phyloP scores from a whole-genome alignment of 2,329 filamentous ascomycete genomes.

The Cadophora malorum region DNA sequence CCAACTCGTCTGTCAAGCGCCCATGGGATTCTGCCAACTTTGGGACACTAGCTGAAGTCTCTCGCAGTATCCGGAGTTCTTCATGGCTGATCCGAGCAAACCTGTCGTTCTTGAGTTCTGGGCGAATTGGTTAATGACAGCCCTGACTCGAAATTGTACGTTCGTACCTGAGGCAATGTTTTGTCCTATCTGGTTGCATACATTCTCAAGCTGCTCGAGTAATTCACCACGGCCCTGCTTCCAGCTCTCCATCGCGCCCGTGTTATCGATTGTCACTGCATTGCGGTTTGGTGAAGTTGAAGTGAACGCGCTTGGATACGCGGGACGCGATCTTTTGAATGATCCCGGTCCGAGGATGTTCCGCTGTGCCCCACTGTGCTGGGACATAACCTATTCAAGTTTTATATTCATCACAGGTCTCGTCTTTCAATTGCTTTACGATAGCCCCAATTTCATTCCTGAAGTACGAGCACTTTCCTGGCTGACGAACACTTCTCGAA shows the following conservation, averaged over 20 bases:
- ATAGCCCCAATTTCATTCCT: too few relatives aligned
- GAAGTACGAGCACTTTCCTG: too few relatives aligned
- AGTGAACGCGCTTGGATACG: constrained; percentile 1
- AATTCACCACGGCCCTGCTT: constrained; percentile 36
- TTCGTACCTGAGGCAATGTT: constrained; percentile 37
- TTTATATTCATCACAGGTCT: too few relatives aligned
- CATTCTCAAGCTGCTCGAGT: constrained; percentile 34
- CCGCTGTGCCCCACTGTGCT: not conserved
- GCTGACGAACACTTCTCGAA: too few relatives aligned
- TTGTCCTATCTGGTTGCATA: constrained; percentile 36
- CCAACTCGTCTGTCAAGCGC: constrained; percentile 34
- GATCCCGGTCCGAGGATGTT: constrained; percentile 1
- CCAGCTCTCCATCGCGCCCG: constrained; percentile 41
- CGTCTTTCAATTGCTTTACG: too few relatives aligned
- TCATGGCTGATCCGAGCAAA: constrained; percentile 28
- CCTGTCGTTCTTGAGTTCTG: constrained; percentile 36
- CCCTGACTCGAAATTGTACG: not conserved
- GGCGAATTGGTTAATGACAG: constrained; percentile 6
- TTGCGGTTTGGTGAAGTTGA: not conserved
- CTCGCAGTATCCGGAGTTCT: constrained; percentile 30
- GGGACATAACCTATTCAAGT: not conserved
- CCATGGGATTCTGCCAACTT: constrained; percentile 32
- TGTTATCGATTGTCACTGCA: constrained; percentile 6
- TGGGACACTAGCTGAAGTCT: constrained; percentile 28
- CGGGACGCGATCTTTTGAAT: constrained; percentile 1